Evolutionary conservation across 202 grass and related monocot genomes (phyloP).

Genomic region (Cymbopogon flexuosus): DNA sequence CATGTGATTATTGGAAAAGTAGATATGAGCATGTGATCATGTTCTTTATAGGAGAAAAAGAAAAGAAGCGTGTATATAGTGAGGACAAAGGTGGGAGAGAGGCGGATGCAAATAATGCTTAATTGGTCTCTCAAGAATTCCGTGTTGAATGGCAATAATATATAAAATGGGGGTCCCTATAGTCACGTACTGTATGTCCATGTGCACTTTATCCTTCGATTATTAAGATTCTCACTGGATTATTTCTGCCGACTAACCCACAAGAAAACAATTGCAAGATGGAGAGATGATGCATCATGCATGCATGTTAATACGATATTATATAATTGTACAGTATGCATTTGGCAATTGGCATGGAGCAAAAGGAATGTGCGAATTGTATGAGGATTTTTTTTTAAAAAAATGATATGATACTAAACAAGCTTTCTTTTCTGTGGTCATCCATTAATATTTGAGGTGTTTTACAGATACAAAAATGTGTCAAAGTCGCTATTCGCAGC

Average conservation of each 20-base stretch:
- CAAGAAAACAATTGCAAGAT: background rate
- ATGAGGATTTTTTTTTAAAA: too few species aligned
- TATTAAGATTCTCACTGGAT: background rate
- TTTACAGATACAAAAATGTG: background rate
- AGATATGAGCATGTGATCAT: slow-evolving; percentile 10
- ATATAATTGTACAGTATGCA: background rate
- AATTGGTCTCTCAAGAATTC: background rate
- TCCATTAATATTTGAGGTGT: background rate
- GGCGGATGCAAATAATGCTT: background rate
- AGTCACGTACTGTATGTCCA: background rate
- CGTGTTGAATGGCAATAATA: background rate
- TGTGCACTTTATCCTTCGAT: background rate
- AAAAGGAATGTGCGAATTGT: background rate
- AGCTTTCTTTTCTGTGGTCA: too few species aligned
- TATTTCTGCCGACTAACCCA: background rate
- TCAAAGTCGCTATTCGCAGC: background rate
- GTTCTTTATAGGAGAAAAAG: background rate
- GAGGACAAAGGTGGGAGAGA: background rate
- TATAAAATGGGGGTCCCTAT: background rate
- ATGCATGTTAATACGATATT: background rate
- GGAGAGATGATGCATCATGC: background rate
- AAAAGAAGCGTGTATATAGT: background rate
- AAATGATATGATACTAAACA: too few species aligned
- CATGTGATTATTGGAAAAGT: slow-evolving; percentile 22
- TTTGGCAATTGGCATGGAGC: background rate